Percentiles rank a stretch among this genome's conserved stretches.
Evolutionary conservation across 306 rosid species (phyloP).

Genomic region (Comarum palustre): DNA sequence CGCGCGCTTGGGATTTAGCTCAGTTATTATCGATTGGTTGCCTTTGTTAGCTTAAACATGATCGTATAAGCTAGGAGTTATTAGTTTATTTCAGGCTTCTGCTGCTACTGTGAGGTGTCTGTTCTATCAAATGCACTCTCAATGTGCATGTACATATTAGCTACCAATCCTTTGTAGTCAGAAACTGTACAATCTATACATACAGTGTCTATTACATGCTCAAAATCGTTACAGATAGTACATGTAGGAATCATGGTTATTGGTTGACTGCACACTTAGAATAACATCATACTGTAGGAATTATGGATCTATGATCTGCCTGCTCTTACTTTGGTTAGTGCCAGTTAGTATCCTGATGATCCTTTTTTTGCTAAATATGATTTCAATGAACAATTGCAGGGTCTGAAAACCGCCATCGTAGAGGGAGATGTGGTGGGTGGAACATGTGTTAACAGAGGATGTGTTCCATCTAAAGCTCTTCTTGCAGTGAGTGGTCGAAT

Average conservation of each 20-base stretch:
- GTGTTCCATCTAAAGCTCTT: conserved; percentile 98
- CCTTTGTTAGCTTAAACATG: neutral
- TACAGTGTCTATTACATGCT: neutral
- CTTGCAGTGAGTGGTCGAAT: conserved; percentile 95
- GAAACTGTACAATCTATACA: neutral
- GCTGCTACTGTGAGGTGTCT: neutral
- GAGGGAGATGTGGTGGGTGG: conserved; percentile 98
- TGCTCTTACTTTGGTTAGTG: neutral
- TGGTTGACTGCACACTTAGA: neutral
- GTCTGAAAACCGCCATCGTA: conserved; percentile 84
- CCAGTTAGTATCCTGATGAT: neutral
- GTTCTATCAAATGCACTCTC: neutral
- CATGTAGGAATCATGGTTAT: neutral
- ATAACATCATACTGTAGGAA: neutral
- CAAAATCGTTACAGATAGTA: neutral
- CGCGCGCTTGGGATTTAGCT: conserved; percentile 13
- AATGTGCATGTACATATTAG: neutral
- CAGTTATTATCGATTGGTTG: neutral
- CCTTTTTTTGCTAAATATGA: neutral
- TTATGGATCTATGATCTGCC: neutral
- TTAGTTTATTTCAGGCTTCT: neutral
- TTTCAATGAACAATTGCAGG: conserved; percentile 48
- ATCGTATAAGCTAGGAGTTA: neutral
- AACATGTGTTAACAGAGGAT: conserved; percentile 96
- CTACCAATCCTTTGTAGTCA: neutral